Percentiles rank a stretch among this genome's conserved stretches.
phyloP scores from a whole-genome alignment of 2,329 filamentous ascomycete species.

The Pseudopyrenochaeta lycopersici region DNA sequence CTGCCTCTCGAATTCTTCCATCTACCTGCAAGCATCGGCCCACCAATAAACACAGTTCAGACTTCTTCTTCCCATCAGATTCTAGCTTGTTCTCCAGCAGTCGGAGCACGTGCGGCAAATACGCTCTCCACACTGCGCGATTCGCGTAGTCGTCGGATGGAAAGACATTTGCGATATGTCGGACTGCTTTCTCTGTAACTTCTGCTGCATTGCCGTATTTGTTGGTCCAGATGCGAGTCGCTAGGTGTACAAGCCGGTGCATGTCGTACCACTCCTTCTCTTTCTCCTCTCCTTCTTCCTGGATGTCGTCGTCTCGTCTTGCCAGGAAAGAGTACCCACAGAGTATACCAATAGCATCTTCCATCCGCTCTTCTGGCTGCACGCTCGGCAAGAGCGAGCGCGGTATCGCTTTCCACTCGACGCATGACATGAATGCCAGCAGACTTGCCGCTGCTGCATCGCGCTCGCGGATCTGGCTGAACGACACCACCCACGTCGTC shows the following conservation, averaged over 20 bases:
- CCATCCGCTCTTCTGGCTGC: not conserved
- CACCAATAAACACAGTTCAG: not conserved
- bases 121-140: conserved; percentile 7
- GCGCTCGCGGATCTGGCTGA: too few relatives aligned
- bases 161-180: not conserved
- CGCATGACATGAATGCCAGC: conserved; percentile 9
- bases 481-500: too few relatives aligned
- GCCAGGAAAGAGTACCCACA: conserved; percentile 13
- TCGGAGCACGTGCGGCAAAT: not conserved
- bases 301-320: not conserved
- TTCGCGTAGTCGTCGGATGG: not conserved
- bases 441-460: too few relatives aligned
- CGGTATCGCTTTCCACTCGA: conserved; percentile 2
- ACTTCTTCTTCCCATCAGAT: not conserved
- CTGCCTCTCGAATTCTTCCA: not conserved
- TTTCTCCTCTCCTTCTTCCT: not conserved
- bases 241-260: conserved; percentile 11
- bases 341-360: conserved; percentile 6
- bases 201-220: not conserved
- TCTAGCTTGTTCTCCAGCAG: not conserved
- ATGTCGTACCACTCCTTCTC: conserved; percentile 7
- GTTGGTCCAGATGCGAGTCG: conserved; percentile 5
- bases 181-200: not conserved
- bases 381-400: not conserved
- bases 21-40: not conserved